phyloP scores from a whole-genome alignment of 129 eudicot species.

The Gnaphalium uliginosum region DNA sequence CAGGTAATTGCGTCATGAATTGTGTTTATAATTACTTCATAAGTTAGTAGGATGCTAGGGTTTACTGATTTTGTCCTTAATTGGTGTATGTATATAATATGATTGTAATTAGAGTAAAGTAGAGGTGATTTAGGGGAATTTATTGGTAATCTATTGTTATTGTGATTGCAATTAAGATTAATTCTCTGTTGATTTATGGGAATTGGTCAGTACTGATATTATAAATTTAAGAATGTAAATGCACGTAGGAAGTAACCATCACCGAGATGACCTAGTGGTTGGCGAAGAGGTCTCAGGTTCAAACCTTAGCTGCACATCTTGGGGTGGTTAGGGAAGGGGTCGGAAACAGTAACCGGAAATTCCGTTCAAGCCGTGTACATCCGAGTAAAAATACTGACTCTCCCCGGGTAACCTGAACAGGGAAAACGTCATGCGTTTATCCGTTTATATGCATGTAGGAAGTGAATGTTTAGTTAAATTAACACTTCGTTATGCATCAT shows the following conservation, averaged over 20 bases:
- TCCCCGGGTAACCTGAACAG: too few relatives aligned
- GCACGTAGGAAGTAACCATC: not conserved
- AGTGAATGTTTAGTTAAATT: not conserved
- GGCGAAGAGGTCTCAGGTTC: too few relatives aligned
- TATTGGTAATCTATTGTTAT: not conserved
- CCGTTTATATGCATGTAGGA: not conserved
- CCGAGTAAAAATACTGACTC: too few relatives aligned
- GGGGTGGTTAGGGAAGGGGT: too few relatives aligned
- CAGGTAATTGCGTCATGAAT: not conserved
- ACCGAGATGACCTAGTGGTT: too few relatives aligned
- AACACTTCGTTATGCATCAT: not conserved
- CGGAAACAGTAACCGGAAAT: too few relatives aligned
- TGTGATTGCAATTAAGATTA: not conserved
- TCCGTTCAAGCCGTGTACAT: too few relatives aligned
- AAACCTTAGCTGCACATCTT: too few relatives aligned
- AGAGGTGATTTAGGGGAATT: slow-evolving; percentile 20
- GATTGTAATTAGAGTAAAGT: slow-evolving; percentile 8
- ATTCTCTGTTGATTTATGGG: not conserved
- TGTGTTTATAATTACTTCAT: not conserved
- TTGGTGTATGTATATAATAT: not conserved
- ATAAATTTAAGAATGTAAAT: not conserved
- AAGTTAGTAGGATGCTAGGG: slow-evolving; percentile 9
- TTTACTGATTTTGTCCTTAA: slow-evolving; percentile 2
- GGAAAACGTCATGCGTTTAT: too few relatives aligned
- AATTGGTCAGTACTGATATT: too few relatives aligned